phyloP scores from a whole-genome alignment of 192 early-diverging fungal species.

The Funneliformis geosporum region DNA sequence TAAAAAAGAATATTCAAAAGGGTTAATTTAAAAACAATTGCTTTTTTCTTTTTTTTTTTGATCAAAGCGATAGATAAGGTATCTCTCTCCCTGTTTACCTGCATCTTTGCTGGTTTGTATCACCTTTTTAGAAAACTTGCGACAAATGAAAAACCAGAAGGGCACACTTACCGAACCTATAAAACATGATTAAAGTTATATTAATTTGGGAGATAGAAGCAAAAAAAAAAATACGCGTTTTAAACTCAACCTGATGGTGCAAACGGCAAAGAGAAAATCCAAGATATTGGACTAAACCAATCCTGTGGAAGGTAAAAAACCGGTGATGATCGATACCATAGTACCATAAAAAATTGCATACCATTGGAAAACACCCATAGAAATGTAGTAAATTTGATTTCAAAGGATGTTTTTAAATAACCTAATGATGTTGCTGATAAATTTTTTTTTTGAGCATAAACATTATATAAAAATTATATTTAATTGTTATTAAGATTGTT shows the following conservation, averaged over 20 bases:
- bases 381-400: constrained; percentile 73
- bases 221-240: not conserved
- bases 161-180: constrained; percentile 74
- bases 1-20: not conserved
- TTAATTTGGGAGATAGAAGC: not conserved
- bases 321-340: constrained; percentile 67
- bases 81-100: not conserved
- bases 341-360: constrained; percentile 59
- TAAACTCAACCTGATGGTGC: constrained; percentile 61
- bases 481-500: not conserved
- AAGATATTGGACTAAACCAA: constrained; percentile 77
- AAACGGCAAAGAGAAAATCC: constrained; percentile 69
- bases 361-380: constrained; percentile 67
- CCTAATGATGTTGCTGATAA: constrained; percentile 57
- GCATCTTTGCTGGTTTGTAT: not conserved
- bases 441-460: not conserved
- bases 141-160: constrained; percentile 77
- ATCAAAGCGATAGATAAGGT: not conserved
- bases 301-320: constrained; percentile 77
- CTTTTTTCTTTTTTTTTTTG: not conserved
- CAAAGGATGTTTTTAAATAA: constrained; percentile 69
- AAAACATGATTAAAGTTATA: not conserved
- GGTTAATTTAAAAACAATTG: not conserved
- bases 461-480: too few relatives aligned
- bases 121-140: constrained; percentile 45